Evolutionary conservation across 331 rosid genomes (phyloP).

Genomic region (Arachis monticola): DNA sequence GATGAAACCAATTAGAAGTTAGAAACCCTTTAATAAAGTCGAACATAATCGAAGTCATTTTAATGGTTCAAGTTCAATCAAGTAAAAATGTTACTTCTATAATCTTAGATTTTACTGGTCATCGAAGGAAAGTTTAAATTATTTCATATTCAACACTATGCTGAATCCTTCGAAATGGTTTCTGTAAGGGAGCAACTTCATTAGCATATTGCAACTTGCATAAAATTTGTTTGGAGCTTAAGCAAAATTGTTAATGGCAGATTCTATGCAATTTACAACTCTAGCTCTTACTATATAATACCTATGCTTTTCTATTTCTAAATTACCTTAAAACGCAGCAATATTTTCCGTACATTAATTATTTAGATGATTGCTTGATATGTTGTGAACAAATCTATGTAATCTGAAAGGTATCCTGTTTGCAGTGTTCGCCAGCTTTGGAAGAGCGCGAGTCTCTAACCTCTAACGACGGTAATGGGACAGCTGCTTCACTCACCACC

Average conservation of each 20-base stretch:
- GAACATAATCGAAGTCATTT: slow-evolving; percentile 2
- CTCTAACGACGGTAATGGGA: slow-evolving; percentile 47
- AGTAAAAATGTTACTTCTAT: slow-evolving; percentile 16
- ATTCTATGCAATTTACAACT: slow-evolving; percentile 10
- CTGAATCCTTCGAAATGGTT: slow-evolving; percentile 8
- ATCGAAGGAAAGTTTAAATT: slow-evolving; percentile 12
- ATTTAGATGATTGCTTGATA: not conserved
- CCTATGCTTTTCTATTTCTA: slow-evolving; percentile 23
- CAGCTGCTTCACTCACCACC: slow-evolving; percentile 53
- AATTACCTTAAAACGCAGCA: not conserved
- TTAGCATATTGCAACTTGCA: slow-evolving; percentile 21
- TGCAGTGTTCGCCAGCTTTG: slow-evolving; percentile 71
- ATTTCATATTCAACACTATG: slow-evolving; percentile 4
- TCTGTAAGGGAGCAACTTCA: not conserved
- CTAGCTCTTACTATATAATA: not conserved
- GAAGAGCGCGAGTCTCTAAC: slow-evolving; percentile 64
- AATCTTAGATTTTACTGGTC: slow-evolving; percentile 7
- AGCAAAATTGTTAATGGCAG: not conserved
- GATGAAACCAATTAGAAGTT: slow-evolving; percentile 14
- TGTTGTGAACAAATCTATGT: slow-evolving; percentile 25
- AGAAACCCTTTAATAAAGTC: not conserved
- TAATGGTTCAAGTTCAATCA: slow-evolving; percentile 21
- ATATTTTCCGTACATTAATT: slow-evolving; percentile 15
- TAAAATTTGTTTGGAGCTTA: slow-evolving; percentile 29
- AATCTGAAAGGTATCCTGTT: slow-evolving; percentile 35